These are phyloP conservation scores for Gracilaria gracilis DNA, from an alignment of 23 red algal genomes.

Conservation along the genomic window DNA sequence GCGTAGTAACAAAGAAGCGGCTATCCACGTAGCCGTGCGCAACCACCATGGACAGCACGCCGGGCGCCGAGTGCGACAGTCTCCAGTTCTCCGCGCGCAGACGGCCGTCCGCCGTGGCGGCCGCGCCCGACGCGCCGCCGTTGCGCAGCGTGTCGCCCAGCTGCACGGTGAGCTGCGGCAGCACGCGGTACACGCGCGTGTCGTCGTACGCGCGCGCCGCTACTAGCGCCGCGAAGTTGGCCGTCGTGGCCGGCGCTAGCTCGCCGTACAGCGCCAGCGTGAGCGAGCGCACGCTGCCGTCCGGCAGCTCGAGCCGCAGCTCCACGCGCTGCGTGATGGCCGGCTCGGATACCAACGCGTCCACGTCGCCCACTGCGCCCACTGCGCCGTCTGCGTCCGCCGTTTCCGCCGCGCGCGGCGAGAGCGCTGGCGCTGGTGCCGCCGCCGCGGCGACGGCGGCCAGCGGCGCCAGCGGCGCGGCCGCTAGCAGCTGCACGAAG, in stretches of 20 bases:
- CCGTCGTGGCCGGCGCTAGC: constrained; percentile 62
- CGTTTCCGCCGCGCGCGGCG: background rate
- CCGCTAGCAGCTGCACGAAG: background rate
- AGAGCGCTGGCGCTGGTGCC: background rate
- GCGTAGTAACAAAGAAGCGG: constrained; percentile 70
- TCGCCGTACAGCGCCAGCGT: constrained; percentile 83
- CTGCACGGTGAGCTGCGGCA: constrained; percentile 79
- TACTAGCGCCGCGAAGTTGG: constrained; percentile 63
- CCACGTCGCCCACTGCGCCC: constrained; percentile 9
- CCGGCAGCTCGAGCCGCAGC: constrained; percentile 66
- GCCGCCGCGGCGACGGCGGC: no score
- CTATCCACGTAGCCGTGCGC: constrained; percentile 62
- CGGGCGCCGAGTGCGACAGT: constrained; percentile 54
- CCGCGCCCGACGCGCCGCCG: constrained; percentile 48
- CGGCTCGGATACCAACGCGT: constrained; percentile 41
- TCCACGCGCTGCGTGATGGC: constrained; percentile 62
- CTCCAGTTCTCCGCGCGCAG: constrained; percentile 34
- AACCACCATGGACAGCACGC: constrained; percentile 65
- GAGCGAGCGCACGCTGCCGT: background rate
- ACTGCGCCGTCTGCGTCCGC: no score
- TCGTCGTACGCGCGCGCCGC: constrained; percentile 34
- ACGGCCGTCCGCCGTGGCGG: background rate
- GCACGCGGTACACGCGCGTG: constrained; percentile 72
- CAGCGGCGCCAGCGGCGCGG: background rate
- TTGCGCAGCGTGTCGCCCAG: constrained; percentile 74